Evolutionary conservation across 257 asterid genomes (phyloP), one percentile per base, ranked within the genome.

Genomic region (Nicotiana paniculata): DNA sequence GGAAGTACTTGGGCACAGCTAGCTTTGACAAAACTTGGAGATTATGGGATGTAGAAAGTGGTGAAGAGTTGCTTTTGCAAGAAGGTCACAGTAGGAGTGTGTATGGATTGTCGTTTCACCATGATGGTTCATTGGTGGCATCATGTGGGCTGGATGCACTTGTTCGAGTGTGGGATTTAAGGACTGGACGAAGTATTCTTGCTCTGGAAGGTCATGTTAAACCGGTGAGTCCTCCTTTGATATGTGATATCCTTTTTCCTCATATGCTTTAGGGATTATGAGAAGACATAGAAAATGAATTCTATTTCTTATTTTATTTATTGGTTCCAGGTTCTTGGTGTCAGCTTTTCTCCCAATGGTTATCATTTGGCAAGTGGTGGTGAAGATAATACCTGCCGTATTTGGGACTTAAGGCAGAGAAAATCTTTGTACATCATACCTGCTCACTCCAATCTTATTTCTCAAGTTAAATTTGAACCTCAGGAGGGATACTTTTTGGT

Each of bases 21-120:
- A 91, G 99, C 89, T 96, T 90, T 86, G 98, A 96, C 88, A 91
- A 90, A 83, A 96, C 99, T 61, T 96, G 98, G 98, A 91, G 98
- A 86, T 83, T 96, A 81, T 96, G 99, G 99, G 93, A 96, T 86
- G 97, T 94, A 59, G 99, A 96, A 85, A 90, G 97, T 57, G 97
- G 99, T 69, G 97, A 91, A 79, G 98, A 93, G 90, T 86, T 94
- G 82, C 98, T 96, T 86, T 94, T 94, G 86, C 99, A 96, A 88
- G 99, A 96, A 92, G 99, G 98, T 69, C 98, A 94, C 82, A 96
- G 98, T 81, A 93, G 98, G 88, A 92, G 99, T 86, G 92, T 96
- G 2, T 96, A 96, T 83, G 99, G 98, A 33, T 68, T 96, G 53
- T 54, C 93, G 66, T 96, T 96, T 83, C 97, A 94, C 70, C 90